Base-by-base conservation (phyloP, 2,329 filamentous ascomycete genomes). In the Claviceps digitariae region DNA sequence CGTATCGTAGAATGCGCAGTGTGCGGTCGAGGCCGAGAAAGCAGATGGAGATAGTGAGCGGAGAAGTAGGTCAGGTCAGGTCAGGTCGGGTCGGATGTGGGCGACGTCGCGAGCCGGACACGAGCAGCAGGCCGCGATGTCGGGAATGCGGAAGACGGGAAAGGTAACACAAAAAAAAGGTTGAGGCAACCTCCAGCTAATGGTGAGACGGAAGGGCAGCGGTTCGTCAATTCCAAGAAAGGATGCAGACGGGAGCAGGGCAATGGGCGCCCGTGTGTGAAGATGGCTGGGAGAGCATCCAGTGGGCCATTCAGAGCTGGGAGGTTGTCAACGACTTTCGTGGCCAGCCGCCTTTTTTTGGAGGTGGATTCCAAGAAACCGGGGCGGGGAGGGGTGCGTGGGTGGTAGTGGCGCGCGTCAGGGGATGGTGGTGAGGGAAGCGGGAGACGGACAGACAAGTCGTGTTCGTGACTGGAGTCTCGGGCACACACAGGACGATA, bases 261-360 rank as follows among this genome's bases (percentile, higher is more conserved):
- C 56, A 60, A 60, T 67, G 60, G 63, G 60, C 54, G 56, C 60
- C 68, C 67, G 66, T 66, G 63, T 60, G 63, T 66, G 62, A 61
- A 63, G 66, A 73, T 71, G 72, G 73, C 70, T 73, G 71, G 72
- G 63, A 61, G 59, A 65, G 66, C 69, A 72, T 72, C 66, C 64
- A 31, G 65, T 60, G 64, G 66, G 58, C 60, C 55, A 45, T 25
- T 25, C 43, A 57, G 57, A 57, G 62, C 59, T 54, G 58, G 60
- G 57, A 61, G 58, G 60, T 64, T 58, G 58, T 64, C 59, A 55
- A 61, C 27, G 54, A 36, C 57, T 57, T 61, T 62, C 27, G 60
- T 58, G 53, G 56, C 68, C 68, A 70, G 69, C 64, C 63, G 60
- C 63, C 65, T 66, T 71, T 64, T 62, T 52, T 54, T 66, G 50